These are phyloP conservation scores for Linanthus parryae DNA, from an alignment of 148 eudicot species.

Conservation along the genomic window DNA sequence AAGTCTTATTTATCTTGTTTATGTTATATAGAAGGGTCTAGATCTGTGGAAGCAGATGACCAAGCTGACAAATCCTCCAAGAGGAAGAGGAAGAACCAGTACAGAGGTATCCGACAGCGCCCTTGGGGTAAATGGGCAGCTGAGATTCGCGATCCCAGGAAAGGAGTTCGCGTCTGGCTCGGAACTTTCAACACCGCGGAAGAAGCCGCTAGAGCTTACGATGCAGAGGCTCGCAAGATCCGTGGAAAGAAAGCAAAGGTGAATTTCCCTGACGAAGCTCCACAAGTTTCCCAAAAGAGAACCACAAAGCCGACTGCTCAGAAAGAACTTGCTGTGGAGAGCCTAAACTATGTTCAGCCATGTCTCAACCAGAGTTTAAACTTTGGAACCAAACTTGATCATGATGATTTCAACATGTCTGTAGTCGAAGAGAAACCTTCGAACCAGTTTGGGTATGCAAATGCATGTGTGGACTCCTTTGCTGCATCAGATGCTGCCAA, in stretches of 20 bases:
- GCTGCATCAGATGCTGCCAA: slow-evolving; percentile 25
- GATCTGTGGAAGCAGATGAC: slow-evolving; percentile 29
- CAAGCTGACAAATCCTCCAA: slow-evolving; percentile 59
- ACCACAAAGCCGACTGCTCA: slow-evolving; percentile 28
- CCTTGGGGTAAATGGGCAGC: slow-evolving; percentile 99
- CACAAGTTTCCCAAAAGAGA: slow-evolving; percentile 26
- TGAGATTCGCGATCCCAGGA: slow-evolving; percentile 96
- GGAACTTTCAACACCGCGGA: slow-evolving; percentile 98
- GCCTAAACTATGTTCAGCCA: slow-evolving; percentile 23
- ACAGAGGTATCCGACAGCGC: slow-evolving; percentile 92
- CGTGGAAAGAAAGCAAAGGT: slow-evolving; percentile 95
- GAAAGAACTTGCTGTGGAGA: slow-evolving; percentile 23
- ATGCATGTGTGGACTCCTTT: slow-evolving; percentile 16
- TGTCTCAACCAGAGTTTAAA: slow-evolving; percentile 23
- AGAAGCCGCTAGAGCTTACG: slow-evolving; percentile 98
- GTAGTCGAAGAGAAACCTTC: slow-evolving; percentile 58
- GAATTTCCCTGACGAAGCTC: slow-evolving; percentile 70
- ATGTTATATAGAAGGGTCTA: slow-evolving; percentile 25
- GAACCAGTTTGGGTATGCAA: slow-evolving; percentile 23
- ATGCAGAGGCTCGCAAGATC: slow-evolving; percentile 89
- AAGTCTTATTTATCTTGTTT: slow-evolving; percentile 10
- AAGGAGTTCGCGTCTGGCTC: slow-evolving; percentile 98
- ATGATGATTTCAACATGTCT: slow-evolving; percentile 22
- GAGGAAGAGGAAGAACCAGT: slow-evolving; percentile 87
- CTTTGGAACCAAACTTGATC: slow-evolving; percentile 21